Percentiles rank a stretch among this genome's conserved stretches.
Evolutionary conservation across 129 eudicot species (phyloP).

Genomic region (Flaveria ramosissima): DNA sequence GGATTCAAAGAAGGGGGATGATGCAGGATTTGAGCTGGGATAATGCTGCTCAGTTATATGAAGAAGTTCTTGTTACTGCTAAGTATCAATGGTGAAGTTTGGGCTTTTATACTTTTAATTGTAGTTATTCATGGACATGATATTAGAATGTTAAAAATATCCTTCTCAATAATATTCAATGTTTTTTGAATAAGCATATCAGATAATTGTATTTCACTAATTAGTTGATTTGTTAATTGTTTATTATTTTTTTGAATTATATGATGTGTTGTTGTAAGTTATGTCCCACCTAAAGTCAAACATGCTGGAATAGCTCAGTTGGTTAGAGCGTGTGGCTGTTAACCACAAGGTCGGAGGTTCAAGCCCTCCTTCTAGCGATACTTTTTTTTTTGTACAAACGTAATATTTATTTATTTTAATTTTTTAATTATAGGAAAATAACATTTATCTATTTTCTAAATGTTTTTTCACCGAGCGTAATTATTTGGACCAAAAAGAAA

Average conservation of each 20-base stretch:
- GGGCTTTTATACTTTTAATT: background rate
- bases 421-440: too few species aligned
- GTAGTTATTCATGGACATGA: background rate
- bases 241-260: too few species aligned
- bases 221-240: background rate
- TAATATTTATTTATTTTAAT: too few species aligned
- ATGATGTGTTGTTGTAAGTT: too few species aligned
- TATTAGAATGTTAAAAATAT: background rate
- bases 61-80: slow-evolving; percentile 84
- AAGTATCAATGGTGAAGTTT: slow-evolving; percentile 75
- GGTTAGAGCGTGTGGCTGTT: slow-evolving; percentile 99
- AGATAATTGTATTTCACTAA: background rate
- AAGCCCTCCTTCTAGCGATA: slow-evolving; percentile 77
- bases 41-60: slow-evolving; percentile 66
- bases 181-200: background rate
- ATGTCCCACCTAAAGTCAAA: background rate
- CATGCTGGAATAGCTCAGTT: slow-evolving; percentile 94
- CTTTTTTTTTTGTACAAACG: too few species aligned
- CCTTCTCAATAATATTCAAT: background rate
- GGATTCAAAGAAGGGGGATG: slow-evolving; percentile 85
- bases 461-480: too few species aligned
- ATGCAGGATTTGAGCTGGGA: slow-evolving; percentile 84
- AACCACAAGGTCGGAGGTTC: slow-evolving; percentile 99
- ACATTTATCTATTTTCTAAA: too few species aligned
- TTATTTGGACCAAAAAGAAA: too few species aligned